Conservation (phyloP, 2,329 filamentous ascomycete species). For the Thermothelomyces thermophilus region DNA sequence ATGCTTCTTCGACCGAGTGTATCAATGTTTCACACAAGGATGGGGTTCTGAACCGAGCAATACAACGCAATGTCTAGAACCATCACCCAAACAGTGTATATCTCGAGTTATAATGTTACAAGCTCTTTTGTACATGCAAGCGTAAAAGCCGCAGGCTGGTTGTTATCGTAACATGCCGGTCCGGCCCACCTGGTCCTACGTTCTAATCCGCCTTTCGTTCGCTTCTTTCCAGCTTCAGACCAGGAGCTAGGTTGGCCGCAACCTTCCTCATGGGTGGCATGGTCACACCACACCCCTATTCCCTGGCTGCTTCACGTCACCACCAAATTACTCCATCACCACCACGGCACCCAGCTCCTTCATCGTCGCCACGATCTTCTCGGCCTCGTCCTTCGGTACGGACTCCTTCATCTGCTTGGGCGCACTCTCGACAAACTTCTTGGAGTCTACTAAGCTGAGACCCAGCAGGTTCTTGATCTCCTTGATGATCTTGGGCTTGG, state of each 20-base stretch:
- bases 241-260: constrained; percentile 10
- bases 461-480: constrained; percentile 96
- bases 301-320: not conserved
- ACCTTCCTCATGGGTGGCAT: constrained; percentile 4
- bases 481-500: constrained; percentile 99
- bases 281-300: not conserved
- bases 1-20: not conserved
- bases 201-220: not conserved
- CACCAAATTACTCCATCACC: constrained; percentile 76
- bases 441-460: constrained; percentile 94
- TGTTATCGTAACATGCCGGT: constrained; percentile 16
- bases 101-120: constrained; percentile 24
- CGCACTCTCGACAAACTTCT: constrained; percentile 99
- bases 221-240: not conserved
- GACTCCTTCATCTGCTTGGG: constrained; percentile 99
- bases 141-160: constrained; percentile 14
- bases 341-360: constrained; percentile 89
- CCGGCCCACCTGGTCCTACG: constrained; percentile 4
- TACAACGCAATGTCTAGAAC: not conserved
- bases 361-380: constrained; percentile 93
- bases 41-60: not conserved
- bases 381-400: constrained; percentile 95
- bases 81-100: constrained; percentile 12
- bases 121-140: constrained; percentile 24
- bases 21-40: not conserved